Evolutionary conservation across 352 stramenopile species (phyloP), one percentile per base, ranked within the genome.

Genomic region (Phytophthora hybrid): DNA sequence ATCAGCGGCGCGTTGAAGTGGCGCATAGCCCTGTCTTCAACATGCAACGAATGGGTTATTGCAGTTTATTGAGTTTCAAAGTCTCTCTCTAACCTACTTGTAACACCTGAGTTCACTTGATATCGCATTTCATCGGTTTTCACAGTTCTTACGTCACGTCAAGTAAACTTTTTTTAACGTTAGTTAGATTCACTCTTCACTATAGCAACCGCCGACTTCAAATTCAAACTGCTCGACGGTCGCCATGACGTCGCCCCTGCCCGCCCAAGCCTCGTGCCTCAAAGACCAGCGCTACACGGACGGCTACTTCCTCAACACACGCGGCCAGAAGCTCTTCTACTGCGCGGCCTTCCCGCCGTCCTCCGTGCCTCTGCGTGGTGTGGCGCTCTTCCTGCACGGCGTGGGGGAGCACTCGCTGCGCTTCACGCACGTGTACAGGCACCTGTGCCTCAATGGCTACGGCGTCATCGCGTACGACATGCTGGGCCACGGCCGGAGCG

Each of bases 401-500:
- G 79, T 92, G 46, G 84, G 82, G 1, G 85, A 94, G 70, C 82
- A 92, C 81, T 78, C 76, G 51, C 74, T 82, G 31, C 80, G 87
- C 14, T 94, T 89, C 74, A 71, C 65, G 21, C 81, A 92, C 66
- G 70, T 92, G n/a, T 92, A 82, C 56, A 71, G 80, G 32, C 73
- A 82, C 23, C 65, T 94, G 61, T 80, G 79, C 53, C 55, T 69
- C 8, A 46, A 74, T 11, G 75, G 81, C 49, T 92, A 83, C 52
- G 84, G 74, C 49, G 84, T 92, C 29, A 69, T 92, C 63, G 79
- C 87, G 7, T 90, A 91, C 73, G 87, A 93, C 65, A 77, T 92
- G 71, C 41, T 90, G 29, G 67, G 72, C 19, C 87, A 93, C 58
- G 87, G 87, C 7, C 63, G 74, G 13, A 92, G 87, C 73, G 82